Evolutionary conservation across 1,284 basidiomycete genomes (phyloP), one percentile per base, ranked within the genome.

Genomic region (Lignosus rhinocerotis): DNA sequence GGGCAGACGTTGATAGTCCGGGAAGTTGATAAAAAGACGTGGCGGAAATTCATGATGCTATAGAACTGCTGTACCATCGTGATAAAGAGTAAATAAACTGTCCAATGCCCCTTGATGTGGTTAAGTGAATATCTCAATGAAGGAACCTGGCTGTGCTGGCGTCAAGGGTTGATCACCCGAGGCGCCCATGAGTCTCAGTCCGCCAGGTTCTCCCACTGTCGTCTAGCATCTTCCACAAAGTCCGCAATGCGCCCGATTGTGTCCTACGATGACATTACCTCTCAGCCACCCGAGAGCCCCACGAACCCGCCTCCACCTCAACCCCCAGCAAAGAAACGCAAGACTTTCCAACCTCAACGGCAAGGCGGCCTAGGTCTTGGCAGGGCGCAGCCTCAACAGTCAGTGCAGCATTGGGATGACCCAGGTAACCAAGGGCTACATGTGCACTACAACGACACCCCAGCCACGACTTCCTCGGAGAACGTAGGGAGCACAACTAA

Each of bases 321-420:
- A 54, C 70, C 69, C 7, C 62, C 69, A 49, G 49, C 65, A 1
- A 73, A 73, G 61, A 70, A 67, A 64, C 67, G 71, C 49, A 71
- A 64, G 63, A 65, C 63, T 10, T 59, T 60, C 51, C 66, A 59
- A 51, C 67, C 66, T 46, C 58, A 63, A 17, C 48, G 64, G 16
- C 59, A 53, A 10, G 43, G 60, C 8, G 52, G 59, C 48, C 19
- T 21, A 1, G 44, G 58, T 48, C 46, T 52, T 42, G 53, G 49
- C 36, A 58, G 67, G 53, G 63, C 53, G 65, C 62, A 59, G 9
- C 43, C 55, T 71, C n/a, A n/a, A n/a, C n/a, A n/a, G 25, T 25
- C 25, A 25, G 25, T 25, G 25, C 72, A 73, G 57, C 78, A 80
- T 53, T 80, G 80, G 78, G 78, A 82, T 59, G 78, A 80, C 54